These are phyloP conservation scores for Tulasnella sp. DNA, from an alignment of 768 basidiomycete genomes.

Conservation along the genomic window DNA sequence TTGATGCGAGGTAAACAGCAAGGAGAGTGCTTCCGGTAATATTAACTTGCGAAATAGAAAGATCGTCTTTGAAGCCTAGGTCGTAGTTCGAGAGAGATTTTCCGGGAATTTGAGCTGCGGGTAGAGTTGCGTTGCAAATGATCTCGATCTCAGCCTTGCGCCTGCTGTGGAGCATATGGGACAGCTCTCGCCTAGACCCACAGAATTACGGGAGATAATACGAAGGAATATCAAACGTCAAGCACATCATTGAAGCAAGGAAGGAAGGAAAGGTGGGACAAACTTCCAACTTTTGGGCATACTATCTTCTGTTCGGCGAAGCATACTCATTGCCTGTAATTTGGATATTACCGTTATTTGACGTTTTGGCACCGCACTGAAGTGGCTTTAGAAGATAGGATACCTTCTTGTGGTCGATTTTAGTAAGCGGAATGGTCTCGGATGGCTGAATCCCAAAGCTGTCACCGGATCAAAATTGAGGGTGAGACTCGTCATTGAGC, in stretches of 20 bases:
- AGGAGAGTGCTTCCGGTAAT: slow-evolving; percentile 2
- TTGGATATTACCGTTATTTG: not conserved
- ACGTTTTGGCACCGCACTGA: not conserved
- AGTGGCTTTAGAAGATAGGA: slow-evolving; percentile 10
- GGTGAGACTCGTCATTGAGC: not conserved
- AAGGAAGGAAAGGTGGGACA: slow-evolving; percentile 18
- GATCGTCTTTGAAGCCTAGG: not conserved
- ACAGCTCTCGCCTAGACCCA: slow-evolving; percentile 61
- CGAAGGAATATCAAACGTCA: not conserved
- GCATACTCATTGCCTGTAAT: slow-evolving; percentile 54
- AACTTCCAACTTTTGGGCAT: slow-evolving; percentile 66
- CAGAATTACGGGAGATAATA: not conserved
- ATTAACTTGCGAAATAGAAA: not conserved
- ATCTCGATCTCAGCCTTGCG: slow-evolving; percentile 89
- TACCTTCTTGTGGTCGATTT: slow-evolving; percentile 70
- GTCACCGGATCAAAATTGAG: not conserved
- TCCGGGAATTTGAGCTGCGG: not conserved
- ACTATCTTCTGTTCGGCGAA: slow-evolving; percentile 35
- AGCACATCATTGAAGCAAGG: not conserved
- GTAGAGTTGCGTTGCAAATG: slow-evolving; percentile 21
- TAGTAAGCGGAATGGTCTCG: slow-evolving; percentile 61
- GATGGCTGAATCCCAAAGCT: slow-evolving; percentile 54
- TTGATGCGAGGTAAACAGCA: slow-evolving; percentile 5
- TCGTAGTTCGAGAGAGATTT: not conserved
- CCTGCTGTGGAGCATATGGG: slow-evolving; percentile 68